Evolutionary conservation across 2,329 filamentous ascomycete species (phyloP).

Genomic region (Alternaria sp.): DNA sequence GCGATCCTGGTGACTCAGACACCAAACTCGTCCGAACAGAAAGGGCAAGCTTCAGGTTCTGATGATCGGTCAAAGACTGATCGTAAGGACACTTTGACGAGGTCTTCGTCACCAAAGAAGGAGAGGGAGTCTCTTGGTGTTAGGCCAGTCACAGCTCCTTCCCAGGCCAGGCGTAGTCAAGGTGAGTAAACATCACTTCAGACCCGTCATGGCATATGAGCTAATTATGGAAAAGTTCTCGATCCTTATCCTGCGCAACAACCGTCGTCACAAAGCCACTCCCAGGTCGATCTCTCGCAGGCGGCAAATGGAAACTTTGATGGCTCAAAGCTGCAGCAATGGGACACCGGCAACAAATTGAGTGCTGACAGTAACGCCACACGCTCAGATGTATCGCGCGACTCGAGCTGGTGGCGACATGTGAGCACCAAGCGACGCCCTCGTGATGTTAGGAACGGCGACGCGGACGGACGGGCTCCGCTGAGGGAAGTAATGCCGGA

Average conservation of each 20-base stretch:
- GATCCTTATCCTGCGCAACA: conserved; percentile 41
- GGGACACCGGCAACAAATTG: conserved; percentile 38
- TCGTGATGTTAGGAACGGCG: conserved; percentile 39
- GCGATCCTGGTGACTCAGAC: conserved; percentile 49
- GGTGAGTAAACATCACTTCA: conserved; percentile 35
- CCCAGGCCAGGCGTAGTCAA: conserved; percentile 41
- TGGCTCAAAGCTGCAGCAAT: conserved; percentile 39
- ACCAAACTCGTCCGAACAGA: conserved; percentile 37
- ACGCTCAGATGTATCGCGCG: conserved; percentile 39
- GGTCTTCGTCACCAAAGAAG: conserved; percentile 34
- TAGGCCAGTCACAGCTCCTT: conserved; percentile 46
- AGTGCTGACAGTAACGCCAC: conserved; percentile 40
- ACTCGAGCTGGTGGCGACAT: conserved; percentile 46
- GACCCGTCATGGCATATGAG: conserved; percentile 14
- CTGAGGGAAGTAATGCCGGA: conserved; percentile 33
- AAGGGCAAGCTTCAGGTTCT: conserved; percentile 18
- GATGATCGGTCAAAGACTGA: conserved; percentile 28
- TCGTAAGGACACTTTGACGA: conserved; percentile 41
- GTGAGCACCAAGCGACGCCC: conserved; percentile 39
- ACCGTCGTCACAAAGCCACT: conserved; percentile 42
- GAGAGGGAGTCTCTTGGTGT: conserved; percentile 24
- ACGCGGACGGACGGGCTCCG: conserved; percentile 29
- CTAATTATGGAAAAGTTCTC: conserved; percentile 27
- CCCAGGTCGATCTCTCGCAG: conserved; percentile 42
- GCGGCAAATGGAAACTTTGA: conserved; percentile 41